Evolutionary conservation across 805 yeast species (phyloP), one percentile per base, ranked within the genome.

Genomic region (Peterozyma xylosa): DNA sequence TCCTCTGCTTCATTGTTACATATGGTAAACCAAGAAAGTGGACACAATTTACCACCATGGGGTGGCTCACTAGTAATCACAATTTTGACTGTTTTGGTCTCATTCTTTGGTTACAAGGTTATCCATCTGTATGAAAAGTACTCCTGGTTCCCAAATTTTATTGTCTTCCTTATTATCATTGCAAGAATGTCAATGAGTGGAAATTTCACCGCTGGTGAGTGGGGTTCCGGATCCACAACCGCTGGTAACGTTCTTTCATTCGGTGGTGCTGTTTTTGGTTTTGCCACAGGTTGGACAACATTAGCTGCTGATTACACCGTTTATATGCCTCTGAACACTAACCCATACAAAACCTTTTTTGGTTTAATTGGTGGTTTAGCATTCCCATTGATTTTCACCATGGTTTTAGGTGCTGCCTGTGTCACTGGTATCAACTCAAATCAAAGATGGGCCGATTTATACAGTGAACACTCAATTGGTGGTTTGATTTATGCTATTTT

Each of bases 331-430:
- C 49, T 54, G 21, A 45, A 53, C 33, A 57, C 63, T 6, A 46
- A 56, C 7, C 50, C 56, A 5, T 55, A 59, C 59, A 62, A 59
- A 45, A 56, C 62, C 5, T 56, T 54, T 42, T 29, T 49, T 21
- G 49, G 59, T 18, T 57, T 63, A 58, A 55, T 59, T 34, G 43
- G 48, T 5, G 67, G 66, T 9, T 53, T 62, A 46, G 51, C 55
- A 27, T 14, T 55, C 9, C 64, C 67, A 41, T 68, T 86, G 52
- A 63, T 78, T 37, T 85, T 86, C 70, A 75, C 86, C 50, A 70
- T 82, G 79, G 73, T 78, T 46, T 68, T 90, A 47, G 97, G 97
- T 58, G 90, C 96, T 45, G 96, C 96, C 42, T 73, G 85, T 53
- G 82, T 80, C 50, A 77, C 86, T 47, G 93, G 89, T 58, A 71